Evolutionary conservation across 805 yeast genomes (phyloP), one percentile per base, ranked within the genome.

Genomic region (Lipomyces oligophaga): DNA sequence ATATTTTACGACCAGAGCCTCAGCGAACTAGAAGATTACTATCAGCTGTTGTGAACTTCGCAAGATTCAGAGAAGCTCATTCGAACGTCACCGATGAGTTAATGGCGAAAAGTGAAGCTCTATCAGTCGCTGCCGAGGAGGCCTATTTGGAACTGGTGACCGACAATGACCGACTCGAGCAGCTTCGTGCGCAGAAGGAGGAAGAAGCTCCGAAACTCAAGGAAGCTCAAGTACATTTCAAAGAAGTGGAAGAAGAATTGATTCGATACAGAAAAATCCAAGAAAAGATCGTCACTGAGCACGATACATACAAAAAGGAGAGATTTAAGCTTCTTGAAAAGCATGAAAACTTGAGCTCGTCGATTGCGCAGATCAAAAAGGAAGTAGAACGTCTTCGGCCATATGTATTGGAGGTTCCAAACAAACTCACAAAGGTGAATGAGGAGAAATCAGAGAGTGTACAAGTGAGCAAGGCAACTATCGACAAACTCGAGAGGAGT

Each of bases 41-140:
- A 22, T 85, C 95, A 61, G 93, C 93, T 0, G 79, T 87, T 40
- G 83, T 87, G 19, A 88, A 88, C 62, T 88, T 78, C 70, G 94
- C 94, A 1, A 69, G 90, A 46, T 87, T 84, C 60, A 74, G 95
- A 55, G 94, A 85, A 57, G 86, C 81, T 54, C 80, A 84, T 49
- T 75, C 81, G 62, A 73, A 71, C 20, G 88, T 83, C 55, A 80
- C 84, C 59, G 86, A 81, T 51, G 76, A 75, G 21, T 67, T 83
- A 21, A 77, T 82, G 24, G 67, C 72, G 60, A 69, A 8, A 66
- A 75, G 39, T 64, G 56, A 52, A 28, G 56, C 47, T 30, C 43
- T 47, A 4, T 52, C 56, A 24, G 31, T 41, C 4, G 44, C 47
- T 2, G 49, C 54, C 6, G 56, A 44, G 34, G 34, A 31, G 5